Conservation (phyloP, 2,329 filamentous ascomycete genomes). For the Talaromyces sp. region DNA sequence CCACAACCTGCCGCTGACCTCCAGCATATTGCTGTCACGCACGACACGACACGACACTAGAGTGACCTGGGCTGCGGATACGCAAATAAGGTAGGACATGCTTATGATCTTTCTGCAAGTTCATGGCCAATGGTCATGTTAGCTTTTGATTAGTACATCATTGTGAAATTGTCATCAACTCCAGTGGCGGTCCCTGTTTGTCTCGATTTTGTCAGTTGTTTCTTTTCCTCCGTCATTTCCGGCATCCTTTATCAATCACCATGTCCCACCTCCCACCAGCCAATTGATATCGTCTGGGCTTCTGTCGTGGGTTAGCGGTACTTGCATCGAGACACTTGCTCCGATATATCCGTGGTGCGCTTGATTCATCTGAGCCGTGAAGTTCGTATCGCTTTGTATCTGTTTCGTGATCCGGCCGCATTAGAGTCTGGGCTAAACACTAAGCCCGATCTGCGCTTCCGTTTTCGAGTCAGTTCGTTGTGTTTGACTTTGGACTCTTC, state of each 20-base stretch:
- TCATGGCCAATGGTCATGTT: not conserved
- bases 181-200: not conserved
- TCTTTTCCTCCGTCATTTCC: not conserved
- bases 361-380: not conserved
- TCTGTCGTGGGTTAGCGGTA: not conserved
- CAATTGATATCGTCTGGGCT: not conserved
- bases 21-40: not conserved
- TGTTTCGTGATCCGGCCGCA: slow-evolving; percentile 3
- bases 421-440: slow-evolving; percentile 8
- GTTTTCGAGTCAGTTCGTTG: slow-evolving; percentile 8
- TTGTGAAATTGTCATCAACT: not conserved
- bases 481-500: not conserved
- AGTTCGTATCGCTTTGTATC: slow-evolving; percentile 2
- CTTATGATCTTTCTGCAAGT: not conserved
- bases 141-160: not conserved
- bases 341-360: not conserved
- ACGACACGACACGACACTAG: not conserved
- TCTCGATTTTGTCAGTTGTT: not conserved
- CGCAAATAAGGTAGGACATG: not conserved
- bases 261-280: not conserved
- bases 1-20: not conserved
- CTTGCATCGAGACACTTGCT: not conserved
- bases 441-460: slow-evolving; percentile 3
- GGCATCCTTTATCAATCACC: not conserved
- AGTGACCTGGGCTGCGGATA: not conserved